Base-by-base conservation (phyloP, 768 basidiomycete species). In the Epithele typhae region DNA sequence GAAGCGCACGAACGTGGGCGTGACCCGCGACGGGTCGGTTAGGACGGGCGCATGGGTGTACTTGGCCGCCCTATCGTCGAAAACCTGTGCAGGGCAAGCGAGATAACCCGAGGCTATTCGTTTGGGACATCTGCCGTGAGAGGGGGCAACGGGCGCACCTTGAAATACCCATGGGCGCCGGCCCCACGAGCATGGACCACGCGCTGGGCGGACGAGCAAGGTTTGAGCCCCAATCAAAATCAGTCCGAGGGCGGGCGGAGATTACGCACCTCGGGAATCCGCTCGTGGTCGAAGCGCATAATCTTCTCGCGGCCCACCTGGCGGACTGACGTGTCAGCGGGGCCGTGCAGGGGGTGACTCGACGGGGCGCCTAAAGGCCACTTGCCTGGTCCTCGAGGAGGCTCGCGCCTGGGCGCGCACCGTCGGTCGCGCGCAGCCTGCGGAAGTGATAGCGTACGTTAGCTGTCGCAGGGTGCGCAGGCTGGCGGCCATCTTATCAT, bases 81-180 rank as follows among this genome's bases (percentile, higher is more conserved):
- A 76, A 3, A 87, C 80, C 48, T 54, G 21, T 2, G 5, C 11
- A 9, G 17, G 27, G 32, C 1, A 11, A 5, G 14, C 7, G 17
- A 30, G 9, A 2, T 25, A 36, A 12, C 14, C 5, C 27, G 27
- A 14, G 14, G 14, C 7, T 30, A 14, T 30, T 30, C 8, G 14
- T 14, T 7, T 30, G 27, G 14, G 27, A 30, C 14, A 30, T 30
- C 14, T 30, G 8, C 14, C 27, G n/a, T n/a, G n/a, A n/a, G n/a
- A n/a, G n/a, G n/a, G n/a, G n/a, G n/a, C 27, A 7, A 30, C 14
- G 27, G 14, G 14, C 27, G 7, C 7, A 48, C 53, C 63, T 77
- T 82, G 75, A 95, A 94, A 58, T 82, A 76, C 3, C 92, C 91
- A 60, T 92, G 90, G 11, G 88, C 90, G 42, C 78, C 87, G 23